A percentile compares a stretch with the other conserved stretches of the same genome.
Conservation (phyloP, 2,329 filamentous ascomycete genomes). For the Penicillium nordicum region DNA sequence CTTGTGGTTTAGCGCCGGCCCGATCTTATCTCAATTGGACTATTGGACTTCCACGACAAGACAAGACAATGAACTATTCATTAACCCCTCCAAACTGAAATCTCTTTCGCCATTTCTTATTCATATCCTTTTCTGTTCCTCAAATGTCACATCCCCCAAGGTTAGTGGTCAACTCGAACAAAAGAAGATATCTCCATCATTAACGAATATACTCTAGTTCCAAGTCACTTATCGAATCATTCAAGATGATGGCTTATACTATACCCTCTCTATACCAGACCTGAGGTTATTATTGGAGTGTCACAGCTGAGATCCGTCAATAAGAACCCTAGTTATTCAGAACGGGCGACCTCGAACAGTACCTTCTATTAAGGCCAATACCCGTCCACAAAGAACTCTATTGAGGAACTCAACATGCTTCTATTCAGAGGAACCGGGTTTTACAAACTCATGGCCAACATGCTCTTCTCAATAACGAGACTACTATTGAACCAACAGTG, state of each 20-base stretch:
- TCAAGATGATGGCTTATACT: background rate
- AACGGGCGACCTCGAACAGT: background rate
- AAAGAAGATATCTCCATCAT: background rate
- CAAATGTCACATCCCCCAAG: background rate
- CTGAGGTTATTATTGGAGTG: background rate
- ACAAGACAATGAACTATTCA: no score
- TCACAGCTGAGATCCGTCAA: background rate
- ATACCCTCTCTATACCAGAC: background rate
- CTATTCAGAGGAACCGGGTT: slow-evolving; percentile 1
- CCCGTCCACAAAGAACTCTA: slow-evolving; percentile 4
- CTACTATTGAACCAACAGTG: background rate
- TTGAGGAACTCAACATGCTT: background rate
- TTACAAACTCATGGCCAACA: background rate
- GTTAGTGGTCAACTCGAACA: background rate
- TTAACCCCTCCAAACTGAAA: background rate
- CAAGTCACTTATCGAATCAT: background rate
- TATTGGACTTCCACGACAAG: no score
- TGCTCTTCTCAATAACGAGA: background rate
- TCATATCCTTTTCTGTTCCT: background rate
- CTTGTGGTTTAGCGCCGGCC: slow-evolving; percentile 16
- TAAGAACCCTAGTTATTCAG: background rate
- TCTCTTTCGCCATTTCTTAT: background rate
- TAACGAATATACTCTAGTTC: background rate
- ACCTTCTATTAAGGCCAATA: background rate
- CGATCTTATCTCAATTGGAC: slow-evolving; percentile 20